Evolutionary conservation across 2,329 filamentous ascomycete species (phyloP).

Genomic region (Spiromastix sp.): DNA sequence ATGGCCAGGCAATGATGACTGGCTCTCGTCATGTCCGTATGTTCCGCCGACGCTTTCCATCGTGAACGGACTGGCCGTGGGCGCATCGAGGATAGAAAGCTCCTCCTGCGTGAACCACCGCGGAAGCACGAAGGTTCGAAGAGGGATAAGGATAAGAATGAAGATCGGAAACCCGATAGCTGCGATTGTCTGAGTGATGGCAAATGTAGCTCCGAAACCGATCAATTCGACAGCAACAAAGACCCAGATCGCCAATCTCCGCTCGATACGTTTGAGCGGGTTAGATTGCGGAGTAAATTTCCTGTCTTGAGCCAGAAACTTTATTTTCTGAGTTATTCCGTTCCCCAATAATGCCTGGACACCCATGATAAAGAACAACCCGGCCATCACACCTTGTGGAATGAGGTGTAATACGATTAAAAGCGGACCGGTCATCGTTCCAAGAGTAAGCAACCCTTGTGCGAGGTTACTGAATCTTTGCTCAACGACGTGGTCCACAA

Average conservation of each 20-base stretch:
- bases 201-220: slow-evolving; percentile 68
- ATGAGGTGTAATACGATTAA: slow-evolving; percentile 66
- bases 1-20: background rate
- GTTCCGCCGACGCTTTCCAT: slow-evolving; percentile 65
- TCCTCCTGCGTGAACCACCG: slow-evolving; percentile 51
- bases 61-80: slow-evolving; percentile 63
- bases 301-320: slow-evolving; percentile 58
- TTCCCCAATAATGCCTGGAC: slow-evolving; percentile 66
- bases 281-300: slow-evolving; percentile 48
- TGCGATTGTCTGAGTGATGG: slow-evolving; percentile 72
- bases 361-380: slow-evolving; percentile 78
- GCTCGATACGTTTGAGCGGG: slow-evolving; percentile 51
- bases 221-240: slow-evolving; percentile 60
- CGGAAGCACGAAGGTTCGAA: slow-evolving; percentile 55
- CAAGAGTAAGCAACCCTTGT: slow-evolving; percentile 66
- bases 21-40: slow-evolving; percentile 37
- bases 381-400: slow-evolving; percentile 68
- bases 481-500: slow-evolving; percentile 54
- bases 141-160: slow-evolving; percentile 58
- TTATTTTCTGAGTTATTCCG: slow-evolving; percentile 63
- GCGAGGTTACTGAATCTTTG: slow-evolving; percentile 70
- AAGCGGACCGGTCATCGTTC: slow-evolving; percentile 67
- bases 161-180: slow-evolving; percentile 72
- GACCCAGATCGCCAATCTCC: slow-evolving; percentile 56
- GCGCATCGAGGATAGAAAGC: slow-evolving; percentile 55